Percentiles rank a stretch among this genome's conserved stretches.
Evolutionary conservation across 768 basidiomycete genomes (phyloP).

Genomic region (Lactarius pseudohatsudake): DNA sequence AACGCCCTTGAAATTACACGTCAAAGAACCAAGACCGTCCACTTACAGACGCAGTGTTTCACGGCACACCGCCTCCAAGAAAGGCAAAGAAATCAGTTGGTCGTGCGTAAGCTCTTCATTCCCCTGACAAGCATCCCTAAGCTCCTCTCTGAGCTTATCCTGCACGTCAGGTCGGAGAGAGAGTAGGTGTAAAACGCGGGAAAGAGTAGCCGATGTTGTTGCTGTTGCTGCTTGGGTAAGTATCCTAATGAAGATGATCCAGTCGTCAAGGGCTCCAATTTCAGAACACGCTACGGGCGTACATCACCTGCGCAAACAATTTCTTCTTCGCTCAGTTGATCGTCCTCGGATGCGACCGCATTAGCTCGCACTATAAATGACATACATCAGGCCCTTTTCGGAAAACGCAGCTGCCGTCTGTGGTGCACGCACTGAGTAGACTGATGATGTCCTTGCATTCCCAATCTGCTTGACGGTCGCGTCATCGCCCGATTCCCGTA

Average conservation of each 20-base stretch:
- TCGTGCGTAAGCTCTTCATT: not conserved
- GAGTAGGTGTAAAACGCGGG: not conserved
- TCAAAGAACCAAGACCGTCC: not conserved
- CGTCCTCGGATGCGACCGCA: not conserved
- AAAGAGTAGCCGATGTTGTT: not conserved
- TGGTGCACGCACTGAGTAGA: conserved; percentile 40
- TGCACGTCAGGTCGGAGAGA: conserved; percentile 8
- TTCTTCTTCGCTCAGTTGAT: not conserved
- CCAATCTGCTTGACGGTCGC: conserved; percentile 30
- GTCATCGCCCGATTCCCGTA: conserved; percentile 30
- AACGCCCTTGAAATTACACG: not conserved
- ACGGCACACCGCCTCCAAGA: conserved; percentile 12
- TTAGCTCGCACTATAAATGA: conserved; percentile 30
- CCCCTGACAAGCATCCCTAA: not conserved
- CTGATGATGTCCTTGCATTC: conserved; percentile 49
- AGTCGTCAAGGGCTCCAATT: not conserved
- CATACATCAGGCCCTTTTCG: too few species aligned
- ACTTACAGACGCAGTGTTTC: conserved; percentile 14
- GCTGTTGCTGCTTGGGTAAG: not conserved
- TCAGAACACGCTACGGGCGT: not conserved
- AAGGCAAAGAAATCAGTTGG: conserved; percentile 5
- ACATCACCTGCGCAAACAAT: not conserved
- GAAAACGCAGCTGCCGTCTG: not conserved
- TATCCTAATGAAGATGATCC: not conserved
- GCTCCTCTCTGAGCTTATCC: conserved; percentile 10